These are phyloP conservation scores for Rhizophlyctis rosea DNA, from an alignment of 192 early-diverging fungal genomes.

Conservation along the genomic window DNA sequence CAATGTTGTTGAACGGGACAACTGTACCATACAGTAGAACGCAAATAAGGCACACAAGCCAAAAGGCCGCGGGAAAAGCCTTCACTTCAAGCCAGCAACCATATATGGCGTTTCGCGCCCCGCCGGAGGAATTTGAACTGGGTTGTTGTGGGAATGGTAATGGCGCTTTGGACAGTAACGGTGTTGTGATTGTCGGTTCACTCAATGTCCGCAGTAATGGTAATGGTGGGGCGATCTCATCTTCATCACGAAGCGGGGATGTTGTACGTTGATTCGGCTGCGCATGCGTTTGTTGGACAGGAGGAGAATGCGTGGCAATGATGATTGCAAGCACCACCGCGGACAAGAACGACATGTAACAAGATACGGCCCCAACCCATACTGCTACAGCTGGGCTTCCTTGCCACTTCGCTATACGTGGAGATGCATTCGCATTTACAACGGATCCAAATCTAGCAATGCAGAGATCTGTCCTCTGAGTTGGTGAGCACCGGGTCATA, in stretches of 20 bases:
- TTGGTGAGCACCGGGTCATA: background rate
- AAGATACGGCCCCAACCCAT: constrained; percentile 42
- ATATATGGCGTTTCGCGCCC: background rate
- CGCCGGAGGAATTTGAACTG: background rate
- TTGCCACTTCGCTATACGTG: constrained; percentile 38
- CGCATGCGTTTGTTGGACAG: too few species aligned
- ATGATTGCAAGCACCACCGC: constrained; percentile 31
- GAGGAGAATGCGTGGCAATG: constrained; percentile 29
- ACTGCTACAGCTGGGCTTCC: constrained; percentile 35
- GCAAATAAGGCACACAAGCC: constrained; percentile 52
- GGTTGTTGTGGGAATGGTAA: background rate
- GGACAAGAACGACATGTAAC: constrained; percentile 44
- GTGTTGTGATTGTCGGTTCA: background rate
- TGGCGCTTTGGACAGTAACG: background rate
- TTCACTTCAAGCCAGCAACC: constrained; percentile 10
- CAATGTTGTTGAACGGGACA: constrained; percentile 55
- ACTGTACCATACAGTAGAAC: constrained; percentile 55
- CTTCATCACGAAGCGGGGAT: too few species aligned
- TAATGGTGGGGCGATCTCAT: too few species aligned
- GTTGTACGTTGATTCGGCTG: too few species aligned
- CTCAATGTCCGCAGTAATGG: background rate
- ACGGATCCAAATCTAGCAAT: constrained; percentile 53
- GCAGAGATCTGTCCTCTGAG: constrained; percentile 38
- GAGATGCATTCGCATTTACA: constrained; percentile 49
- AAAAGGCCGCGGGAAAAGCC: constrained; percentile 46